Conservation (phyloP, 495 filamentous ascomycete species). For the Podospora pseudopauciseta region DNA sequence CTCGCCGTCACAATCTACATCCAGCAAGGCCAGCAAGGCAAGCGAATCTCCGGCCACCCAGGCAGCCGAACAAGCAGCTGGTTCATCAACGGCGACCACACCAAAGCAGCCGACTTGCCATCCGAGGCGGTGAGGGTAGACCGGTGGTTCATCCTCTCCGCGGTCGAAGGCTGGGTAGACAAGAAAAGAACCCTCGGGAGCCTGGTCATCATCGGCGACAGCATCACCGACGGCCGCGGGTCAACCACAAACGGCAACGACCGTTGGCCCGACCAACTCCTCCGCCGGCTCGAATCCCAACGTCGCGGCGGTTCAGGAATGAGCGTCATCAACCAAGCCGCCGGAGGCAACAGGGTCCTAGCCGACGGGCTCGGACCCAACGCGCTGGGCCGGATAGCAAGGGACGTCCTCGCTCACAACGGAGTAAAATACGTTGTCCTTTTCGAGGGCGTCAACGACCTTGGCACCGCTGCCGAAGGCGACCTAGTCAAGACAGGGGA, state of each 20-base stretch:
- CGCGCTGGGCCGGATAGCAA: slow-evolving; percentile 53
- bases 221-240: slow-evolving; percentile 63
- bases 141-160: slow-evolving; percentile 54
- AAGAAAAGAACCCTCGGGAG: slow-evolving; percentile 18
- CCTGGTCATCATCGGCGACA: slow-evolving; percentile 61
- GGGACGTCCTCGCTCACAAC: slow-evolving; percentile 56
- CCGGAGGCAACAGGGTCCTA: slow-evolving; percentile 63
- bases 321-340: slow-evolving; percentile 60
- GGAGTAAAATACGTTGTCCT: slow-evolving; percentile 54
- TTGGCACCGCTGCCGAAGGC: slow-evolving; percentile 47
- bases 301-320: slow-evolving; percentile 31
- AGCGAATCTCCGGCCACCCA: slow-evolving; percentile 56
- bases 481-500: slow-evolving; percentile 41
- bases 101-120: slow-evolving; percentile 35
- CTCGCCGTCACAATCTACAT: slow-evolving; percentile 56
- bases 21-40: slow-evolving; percentile 46
- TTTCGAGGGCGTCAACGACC: slow-evolving; percentile 66
- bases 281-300: slow-evolving; percentile 43
- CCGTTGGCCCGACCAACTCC: slow-evolving; percentile 61
- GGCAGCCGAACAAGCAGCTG: slow-evolving; percentile 56
- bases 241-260: slow-evolving; percentile 58
- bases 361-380: slow-evolving; percentile 57
- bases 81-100: slow-evolving; percentile 48
- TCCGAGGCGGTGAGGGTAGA: slow-evolving; percentile 24
- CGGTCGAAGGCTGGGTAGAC: slow-evolving; percentile 47